Base-by-base conservation (phyloP, 2,329 filamentous ascomycete species). In the Talaromyces verruculosus region DNA sequence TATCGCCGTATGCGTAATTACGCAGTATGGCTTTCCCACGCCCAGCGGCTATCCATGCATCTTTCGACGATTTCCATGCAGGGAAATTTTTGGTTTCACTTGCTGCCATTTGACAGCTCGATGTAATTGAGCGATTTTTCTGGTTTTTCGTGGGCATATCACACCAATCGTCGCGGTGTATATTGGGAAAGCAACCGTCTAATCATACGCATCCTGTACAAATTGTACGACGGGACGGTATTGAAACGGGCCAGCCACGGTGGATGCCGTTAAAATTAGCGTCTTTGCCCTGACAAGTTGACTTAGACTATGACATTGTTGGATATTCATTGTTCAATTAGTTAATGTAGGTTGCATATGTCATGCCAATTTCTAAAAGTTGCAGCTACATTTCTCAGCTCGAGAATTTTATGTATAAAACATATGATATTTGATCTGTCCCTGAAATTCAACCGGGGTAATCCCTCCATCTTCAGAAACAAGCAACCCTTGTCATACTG, bases 231-330 rank as follows among this genome's bases (percentile, higher is more conserved):
- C 57, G 37, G 57, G 39, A 43, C 35, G 43, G 53, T 19, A 39
- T 51, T 63, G 30, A 55, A 41, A 22, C 19, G 19, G 60, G 45
- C 60, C 60, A 63, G 47, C 61, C 47, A 63, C 61, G 13, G 61
- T 57, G 61, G 61, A 63, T 57, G 47, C 61, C 8, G 37, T 63
- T 57, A 28, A 28, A 63, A 43, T 63, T 57, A 63, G 37, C 43
- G 35, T 30, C 39, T 28, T 28, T 43, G 25, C 15, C 22, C 28
- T 57, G 47, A 57, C 61, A 43, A n/a, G 33, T 19, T 15, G 37
- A 37, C 35, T 15, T n/a, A n/a, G n/a, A 25, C 3, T 49, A 53
- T 33, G 49, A 33, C 49, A 53, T 53, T 53, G 49, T 53, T 10
- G 22, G 15, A 30, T 51, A 22, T 25, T 28, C 22, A 4, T n/a